Evolutionary conservation across 163 green algal genomes (phyloP).

Genomic region (Coccomyxa subellipsoidea): DNA sequence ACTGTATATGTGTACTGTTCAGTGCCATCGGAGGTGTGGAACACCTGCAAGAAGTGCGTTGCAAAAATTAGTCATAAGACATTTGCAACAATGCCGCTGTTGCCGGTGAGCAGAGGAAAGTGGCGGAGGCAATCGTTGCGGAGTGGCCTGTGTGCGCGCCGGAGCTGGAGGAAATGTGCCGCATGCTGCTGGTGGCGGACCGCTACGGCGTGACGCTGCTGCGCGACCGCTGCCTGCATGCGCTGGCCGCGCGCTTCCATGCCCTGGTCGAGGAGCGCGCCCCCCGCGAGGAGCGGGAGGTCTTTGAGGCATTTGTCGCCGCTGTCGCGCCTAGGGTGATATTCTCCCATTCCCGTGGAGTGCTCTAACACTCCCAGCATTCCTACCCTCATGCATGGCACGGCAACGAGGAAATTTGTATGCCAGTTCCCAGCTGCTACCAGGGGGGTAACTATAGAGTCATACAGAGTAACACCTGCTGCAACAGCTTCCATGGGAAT

Average conservation of each 20-base stretch:
- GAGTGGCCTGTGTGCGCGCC: neutral
- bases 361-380: no score
- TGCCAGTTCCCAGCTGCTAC: no score
- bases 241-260: constrained; percentile 24
- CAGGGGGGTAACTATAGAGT: no score
- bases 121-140: constrained; percentile 23
- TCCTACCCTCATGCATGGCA: no score
- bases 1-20: no score
- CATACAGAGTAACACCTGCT: neutral
- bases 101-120: constrained; percentile 21
- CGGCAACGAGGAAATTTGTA: no score
- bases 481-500: no score
- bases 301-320: constrained; percentile 24
- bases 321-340: constrained; percentile 18
- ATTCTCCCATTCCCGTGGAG: neutral
- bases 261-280: neutral
- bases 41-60: no score
- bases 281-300: neutral
- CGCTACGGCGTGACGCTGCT: constrained; percentile 20
- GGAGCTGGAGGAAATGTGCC: constrained; percentile 28
- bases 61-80: no score
- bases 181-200: constrained; percentile 32
- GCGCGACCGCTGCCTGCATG: constrained; percentile 29
- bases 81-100: no score
- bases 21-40: no score